Evolutionary conservation across 1,284 basidiomycete species (phyloP).

Genomic region (Sphagnurus paluster): DNA sequence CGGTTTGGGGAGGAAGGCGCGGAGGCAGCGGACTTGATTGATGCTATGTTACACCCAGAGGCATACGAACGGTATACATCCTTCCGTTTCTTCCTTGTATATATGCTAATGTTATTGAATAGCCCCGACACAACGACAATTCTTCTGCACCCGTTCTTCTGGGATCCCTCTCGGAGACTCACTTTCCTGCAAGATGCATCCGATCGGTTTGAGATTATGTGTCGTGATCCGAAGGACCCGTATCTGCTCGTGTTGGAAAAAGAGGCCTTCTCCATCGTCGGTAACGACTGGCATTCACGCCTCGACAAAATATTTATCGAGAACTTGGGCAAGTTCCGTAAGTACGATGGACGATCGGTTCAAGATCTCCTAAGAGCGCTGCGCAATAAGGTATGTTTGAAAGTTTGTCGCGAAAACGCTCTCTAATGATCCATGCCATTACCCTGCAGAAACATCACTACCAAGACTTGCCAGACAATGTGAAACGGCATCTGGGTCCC

Average conservation of each 20-base stretch:
- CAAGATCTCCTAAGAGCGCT: constrained; percentile 92
- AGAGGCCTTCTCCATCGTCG: constrained; percentile 68
- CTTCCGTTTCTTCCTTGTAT: constrained; percentile 26
- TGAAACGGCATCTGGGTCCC: constrained; percentile 83
- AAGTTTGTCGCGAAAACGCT: neutral
- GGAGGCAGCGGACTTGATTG: constrained; percentile 82
- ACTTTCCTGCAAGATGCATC: constrained; percentile 96
- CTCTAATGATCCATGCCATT: constrained; percentile 4
- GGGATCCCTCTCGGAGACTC: constrained; percentile 84
- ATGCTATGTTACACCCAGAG: constrained; percentile 73
- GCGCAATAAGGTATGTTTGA: constrained; percentile 82
- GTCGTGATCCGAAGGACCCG: constrained; percentile 82
- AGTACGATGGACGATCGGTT: constrained; percentile 90
- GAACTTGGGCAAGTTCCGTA: constrained; percentile 94
- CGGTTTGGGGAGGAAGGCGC: constrained; percentile 88
- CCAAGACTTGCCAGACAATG: constrained; percentile 90
- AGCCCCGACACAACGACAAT: constrained; percentile 89
- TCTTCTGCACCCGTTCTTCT: constrained; percentile 95
- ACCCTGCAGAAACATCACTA: constrained; percentile 90
- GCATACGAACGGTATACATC: constrained; percentile 74
- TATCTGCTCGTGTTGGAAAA: constrained; percentile 79
- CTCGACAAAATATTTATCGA: constrained; percentile 91
- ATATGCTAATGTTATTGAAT: constrained; percentile 2
- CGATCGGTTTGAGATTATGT: constrained; percentile 98
- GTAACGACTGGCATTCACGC: constrained; percentile 84